Base-by-base conservation (phyloP, 1,284 basidiomycete species). In the Leccinum subrobustum region DNA sequence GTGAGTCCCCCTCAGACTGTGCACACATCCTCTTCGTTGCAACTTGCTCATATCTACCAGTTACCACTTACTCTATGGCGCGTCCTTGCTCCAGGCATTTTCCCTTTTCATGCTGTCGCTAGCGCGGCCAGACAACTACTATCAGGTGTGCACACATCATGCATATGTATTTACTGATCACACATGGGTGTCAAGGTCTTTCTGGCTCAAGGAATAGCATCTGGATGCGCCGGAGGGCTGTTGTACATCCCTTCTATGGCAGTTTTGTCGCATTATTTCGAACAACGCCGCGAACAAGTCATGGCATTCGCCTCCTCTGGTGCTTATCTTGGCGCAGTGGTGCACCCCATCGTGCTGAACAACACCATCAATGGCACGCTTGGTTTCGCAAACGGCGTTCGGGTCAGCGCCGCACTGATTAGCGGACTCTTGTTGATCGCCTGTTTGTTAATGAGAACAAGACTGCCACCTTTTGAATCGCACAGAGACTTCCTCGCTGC, bases 321-420 rank as follows among this genome's bases (percentile, higher is more conserved):
- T 3, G 72, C 76, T 1, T 74, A 71, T 48, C 62, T 78, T 5
- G 77, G 77, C 9, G 73, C 76, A n/a, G 68, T 72, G 18, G 60
- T 75, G 1, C 71, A 71, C 50, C 66, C 79, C 6, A 76, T 80
- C 65, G 77, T 80, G 73, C 64, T 80, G 31, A 80, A 80, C 63
- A 76, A 80, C 57, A 69, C 73, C 0, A 68, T 81, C 55, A 71
- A 69, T 35, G 67, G 68, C 4, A 62, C n/a, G 1, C 55, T 75
- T 4, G 74, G 75, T 9, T 68, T 73, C 18, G 64, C 70, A 25
- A 68, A 67, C 9, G 73, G 72, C 3, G 74, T 76, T 37, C 72
- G 74, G 1, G 66, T 64, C 18, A 77, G 73, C 52, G 76, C 76
- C 0, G 76, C 60, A 20, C 56, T 77, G n/a, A 9, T 75, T 29